Evolutionary conservation across 164 flowering plant species (phyloP).

Genomic region (Chimonanthus praecox): DNA sequence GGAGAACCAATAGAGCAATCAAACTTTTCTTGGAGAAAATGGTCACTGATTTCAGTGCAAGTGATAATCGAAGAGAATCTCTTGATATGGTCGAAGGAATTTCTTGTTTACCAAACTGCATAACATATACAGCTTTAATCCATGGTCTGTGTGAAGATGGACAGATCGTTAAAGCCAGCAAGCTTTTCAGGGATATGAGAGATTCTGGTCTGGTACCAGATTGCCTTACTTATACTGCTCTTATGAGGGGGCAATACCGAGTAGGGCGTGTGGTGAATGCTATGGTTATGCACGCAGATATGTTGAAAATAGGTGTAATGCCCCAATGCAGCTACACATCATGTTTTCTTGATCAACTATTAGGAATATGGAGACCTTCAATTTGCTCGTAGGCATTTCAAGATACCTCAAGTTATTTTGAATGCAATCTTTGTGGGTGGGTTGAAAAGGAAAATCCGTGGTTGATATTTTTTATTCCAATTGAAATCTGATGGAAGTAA

Average conservation of each 20-base stretch:
- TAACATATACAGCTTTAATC: conserved; percentile 46
- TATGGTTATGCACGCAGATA: conserved; percentile 64
- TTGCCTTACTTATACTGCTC: conserved; percentile 27
- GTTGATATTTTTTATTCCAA: too few relatives aligned
- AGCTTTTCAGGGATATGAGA: conserved; percentile 64
- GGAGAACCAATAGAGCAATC: conserved; percentile 41
- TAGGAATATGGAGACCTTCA: conserved; percentile 24
- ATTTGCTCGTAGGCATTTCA: conserved; percentile 29
- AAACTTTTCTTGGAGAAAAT: conserved; percentile 38
- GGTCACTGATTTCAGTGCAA: conserved; percentile 2
- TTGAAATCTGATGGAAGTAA: too few relatives aligned
- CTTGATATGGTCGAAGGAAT: too few relatives aligned
- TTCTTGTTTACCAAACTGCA: conserved; percentile 27
- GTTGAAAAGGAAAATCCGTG: too few relatives aligned
- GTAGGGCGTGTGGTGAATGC: conserved; percentile 32
- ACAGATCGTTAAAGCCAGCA: conserved; percentile 43
- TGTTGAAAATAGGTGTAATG: conserved; percentile 56
- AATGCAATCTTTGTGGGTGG: not conserved
- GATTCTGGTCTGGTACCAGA: conserved; percentile 38
- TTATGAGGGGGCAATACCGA: conserved; percentile 38
- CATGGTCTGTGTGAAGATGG: conserved; percentile 58
- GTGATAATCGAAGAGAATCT: not conserved
- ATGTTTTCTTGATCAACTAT: conserved; percentile 29
- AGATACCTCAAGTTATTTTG: conserved; percentile 7
- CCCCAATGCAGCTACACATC: conserved; percentile 24